phyloP scores from a whole-genome alignment of 495 filamentous ascomycete species.

The Aspergillus incahuasiensis region DNA sequence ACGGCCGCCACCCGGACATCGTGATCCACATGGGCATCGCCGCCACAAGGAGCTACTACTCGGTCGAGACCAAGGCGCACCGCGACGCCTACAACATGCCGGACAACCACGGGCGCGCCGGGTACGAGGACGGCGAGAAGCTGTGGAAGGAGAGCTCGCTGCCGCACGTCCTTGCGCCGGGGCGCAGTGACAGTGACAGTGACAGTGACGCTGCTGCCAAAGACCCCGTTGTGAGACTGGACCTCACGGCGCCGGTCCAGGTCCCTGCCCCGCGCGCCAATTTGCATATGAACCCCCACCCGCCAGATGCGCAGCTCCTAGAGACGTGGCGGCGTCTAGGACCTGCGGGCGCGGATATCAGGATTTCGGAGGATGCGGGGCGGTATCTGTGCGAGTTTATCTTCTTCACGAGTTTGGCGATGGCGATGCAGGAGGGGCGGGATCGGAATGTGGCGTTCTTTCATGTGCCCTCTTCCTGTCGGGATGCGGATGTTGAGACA shows the following conservation, averaged over 20 bases:
- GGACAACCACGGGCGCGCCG: slow-evolving; percentile 60
- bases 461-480: slow-evolving; percentile 65
- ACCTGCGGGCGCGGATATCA: slow-evolving; percentile 46
- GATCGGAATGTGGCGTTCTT: slow-evolving; percentile 65
- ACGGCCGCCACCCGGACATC: slow-evolving; percentile 53
- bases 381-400: slow-evolving; percentile 85
- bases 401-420: slow-evolving; percentile 69
- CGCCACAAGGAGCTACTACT: slow-evolving; percentile 61
- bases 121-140: slow-evolving; percentile 49
- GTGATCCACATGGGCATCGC: slow-evolving; percentile 82
- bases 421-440: slow-evolving; percentile 43
- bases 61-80: slow-evolving; percentile 65
- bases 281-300: slow-evolving; percentile 25
- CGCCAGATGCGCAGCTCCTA: slow-evolving; percentile 33
- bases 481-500: slow-evolving; percentile 48
- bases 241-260: background rate
- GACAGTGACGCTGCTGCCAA: too few relatives aligned
- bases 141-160: slow-evolving; percentile 41
- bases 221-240: background rate
- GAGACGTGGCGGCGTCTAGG: slow-evolving; percentile 31
- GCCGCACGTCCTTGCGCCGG: slow-evolving; percentile 32
- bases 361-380: slow-evolving; percentile 70
- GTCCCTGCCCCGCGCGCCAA: too few relatives aligned
- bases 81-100: slow-evolving; percentile 67
- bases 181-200: slow-evolving; percentile 12